Evolutionary conservation across 805 yeast species (phyloP).

Genomic region (Saccharomycopsis sp.): DNA sequence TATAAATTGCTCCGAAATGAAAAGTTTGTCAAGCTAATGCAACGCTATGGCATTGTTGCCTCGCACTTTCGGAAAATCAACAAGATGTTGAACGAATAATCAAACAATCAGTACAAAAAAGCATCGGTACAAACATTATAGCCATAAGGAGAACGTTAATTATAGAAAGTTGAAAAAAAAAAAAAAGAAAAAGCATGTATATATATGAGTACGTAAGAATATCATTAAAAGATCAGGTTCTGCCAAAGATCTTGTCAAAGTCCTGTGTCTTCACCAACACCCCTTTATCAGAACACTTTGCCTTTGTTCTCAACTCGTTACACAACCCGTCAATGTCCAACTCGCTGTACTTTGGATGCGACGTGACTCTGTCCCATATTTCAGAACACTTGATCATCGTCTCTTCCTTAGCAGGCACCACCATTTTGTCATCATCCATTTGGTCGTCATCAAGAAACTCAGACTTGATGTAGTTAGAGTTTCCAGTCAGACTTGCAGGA

Average conservation of each 20-base stretch:
- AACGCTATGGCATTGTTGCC: too few species aligned
- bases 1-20: too few species aligned
- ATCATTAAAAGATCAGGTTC: slow-evolving; percentile 1
- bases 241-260: slow-evolving; percentile 46
- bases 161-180: not conserved
- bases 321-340: slow-evolving; percentile 93
- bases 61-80: too few species aligned
- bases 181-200: not conserved
- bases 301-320: slow-evolving; percentile 79
- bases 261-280: slow-evolving; percentile 79
- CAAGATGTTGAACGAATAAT: too few species aligned
- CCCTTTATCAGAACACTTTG: slow-evolving; percentile 90
- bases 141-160: too few species aligned
- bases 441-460: slow-evolving; percentile 25
- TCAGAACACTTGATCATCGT: slow-evolving; percentile 71
- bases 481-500: not conserved
- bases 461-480: not conserved
- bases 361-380: slow-evolving; percentile 91
- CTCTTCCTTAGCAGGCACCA: slow-evolving; percentile 62
- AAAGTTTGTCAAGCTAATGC: too few species aligned
- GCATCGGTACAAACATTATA: too few species aligned
- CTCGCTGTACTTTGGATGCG: slow-evolving; percentile 90
- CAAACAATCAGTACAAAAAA: too few species aligned
- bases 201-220: too few species aligned
- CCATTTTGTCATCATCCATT: slow-evolving; percentile 30